Conservation (phyloP, 2,329 filamentous ascomycete genomes). For the Trichoderma simmonsii region DNA sequence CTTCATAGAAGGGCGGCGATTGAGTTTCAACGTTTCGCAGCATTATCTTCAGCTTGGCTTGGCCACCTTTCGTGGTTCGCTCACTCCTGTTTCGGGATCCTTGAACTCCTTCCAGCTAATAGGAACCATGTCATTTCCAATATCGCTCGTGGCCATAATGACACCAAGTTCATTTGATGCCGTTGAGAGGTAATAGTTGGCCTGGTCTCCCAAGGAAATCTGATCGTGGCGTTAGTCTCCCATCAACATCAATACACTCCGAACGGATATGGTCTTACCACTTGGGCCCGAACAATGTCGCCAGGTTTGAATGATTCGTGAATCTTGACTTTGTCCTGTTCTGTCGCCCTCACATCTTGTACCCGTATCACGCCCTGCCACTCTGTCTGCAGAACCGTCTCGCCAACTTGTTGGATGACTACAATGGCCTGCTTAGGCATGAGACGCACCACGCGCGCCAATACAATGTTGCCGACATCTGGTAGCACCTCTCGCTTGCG, state of each 20-base stretch:
- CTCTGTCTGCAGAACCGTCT: conserved; percentile 69
- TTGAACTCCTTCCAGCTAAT: conserved; percentile 94
- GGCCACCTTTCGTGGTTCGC: conserved; percentile 86
- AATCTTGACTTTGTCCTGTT: conserved; percentile 92
- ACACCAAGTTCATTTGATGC: conserved; percentile 89
- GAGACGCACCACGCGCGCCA: conserved; percentile 82
- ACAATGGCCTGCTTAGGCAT: conserved; percentile 81
- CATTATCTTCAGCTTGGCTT: conserved; percentile 55
- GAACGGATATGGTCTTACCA: conserved; percentile 52
- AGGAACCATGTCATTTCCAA: conserved; percentile 86
- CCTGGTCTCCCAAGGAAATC: conserved; percentile 90
- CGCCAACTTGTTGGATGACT: conserved; percentile 78
- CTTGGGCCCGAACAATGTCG: conserved; percentile 82
- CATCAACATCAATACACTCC: not conserved
- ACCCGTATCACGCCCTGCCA: conserved; percentile 82
- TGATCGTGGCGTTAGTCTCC: conserved; percentile 29
- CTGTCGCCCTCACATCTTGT: conserved; percentile 90
- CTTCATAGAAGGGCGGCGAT: not conserved
- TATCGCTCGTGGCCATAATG: conserved; percentile 86
- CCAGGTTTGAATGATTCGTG: conserved; percentile 89
- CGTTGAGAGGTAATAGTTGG: conserved; percentile 92
- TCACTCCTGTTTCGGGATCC: conserved; percentile 73
- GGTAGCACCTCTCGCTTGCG: conserved; percentile 71
- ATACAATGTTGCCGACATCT: conserved; percentile 73
- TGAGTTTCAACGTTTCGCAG: not conserved